phyloP scores from a whole-genome alignment of 495 filamentous ascomycete species.

The Cercophora samala region DNA sequence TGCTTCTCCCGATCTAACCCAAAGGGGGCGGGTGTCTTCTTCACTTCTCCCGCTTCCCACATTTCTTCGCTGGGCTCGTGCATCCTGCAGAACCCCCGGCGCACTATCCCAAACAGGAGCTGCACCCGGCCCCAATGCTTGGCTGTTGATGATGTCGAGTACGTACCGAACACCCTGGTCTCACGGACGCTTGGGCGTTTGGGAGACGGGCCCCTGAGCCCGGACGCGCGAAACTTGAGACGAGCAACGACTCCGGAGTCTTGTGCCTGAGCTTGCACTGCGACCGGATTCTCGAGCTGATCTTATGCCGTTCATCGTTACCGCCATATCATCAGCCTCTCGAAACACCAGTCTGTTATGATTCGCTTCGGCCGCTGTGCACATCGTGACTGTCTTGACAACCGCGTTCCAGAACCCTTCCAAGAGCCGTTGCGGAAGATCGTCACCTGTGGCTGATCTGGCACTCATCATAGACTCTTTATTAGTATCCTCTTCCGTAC shows the following conservation, averaged over 20 bases:
- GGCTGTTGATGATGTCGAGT: slow-evolving; percentile 23
- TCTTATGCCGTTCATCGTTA: slow-evolving; percentile 47
- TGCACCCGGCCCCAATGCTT: slow-evolving; percentile 30
- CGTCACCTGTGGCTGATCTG: slow-evolving; percentile 15
- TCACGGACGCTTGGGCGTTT: slow-evolving; percentile 34
- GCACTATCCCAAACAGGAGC: slow-evolving; percentile 30
- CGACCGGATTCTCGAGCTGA: slow-evolving; percentile 48
- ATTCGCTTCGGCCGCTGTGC: slow-evolving; percentile 1
- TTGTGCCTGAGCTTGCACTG: slow-evolving; percentile 41
- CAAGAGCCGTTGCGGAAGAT: slow-evolving; percentile 22
- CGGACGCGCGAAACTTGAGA: slow-evolving; percentile 44
- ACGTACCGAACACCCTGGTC: slow-evolving; percentile 24
- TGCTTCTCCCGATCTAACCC: slow-evolving; percentile 19
- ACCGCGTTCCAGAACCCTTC: slow-evolving; percentile 31
- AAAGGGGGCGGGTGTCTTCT: slow-evolving; percentile 12
- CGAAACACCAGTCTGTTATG: slow-evolving; percentile 28
- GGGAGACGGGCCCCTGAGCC: slow-evolving; percentile 30
- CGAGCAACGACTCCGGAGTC: slow-evolving; percentile 40
- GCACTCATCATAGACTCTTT: slow-evolving; percentile 8
- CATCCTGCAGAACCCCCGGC: slow-evolving; percentile 22
- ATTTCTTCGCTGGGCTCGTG: slow-evolving; percentile 27
- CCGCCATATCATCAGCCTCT: slow-evolving; percentile 26
- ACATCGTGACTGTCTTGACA: slow-evolving; percentile 1
- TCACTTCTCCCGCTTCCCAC: slow-evolving; percentile 14
- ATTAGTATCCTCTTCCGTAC: slow-evolving; percentile 28